Evolutionary conservation across 192 early-diverging fungal species (phyloP).

Genomic region (Physocladia obscura): DNA sequence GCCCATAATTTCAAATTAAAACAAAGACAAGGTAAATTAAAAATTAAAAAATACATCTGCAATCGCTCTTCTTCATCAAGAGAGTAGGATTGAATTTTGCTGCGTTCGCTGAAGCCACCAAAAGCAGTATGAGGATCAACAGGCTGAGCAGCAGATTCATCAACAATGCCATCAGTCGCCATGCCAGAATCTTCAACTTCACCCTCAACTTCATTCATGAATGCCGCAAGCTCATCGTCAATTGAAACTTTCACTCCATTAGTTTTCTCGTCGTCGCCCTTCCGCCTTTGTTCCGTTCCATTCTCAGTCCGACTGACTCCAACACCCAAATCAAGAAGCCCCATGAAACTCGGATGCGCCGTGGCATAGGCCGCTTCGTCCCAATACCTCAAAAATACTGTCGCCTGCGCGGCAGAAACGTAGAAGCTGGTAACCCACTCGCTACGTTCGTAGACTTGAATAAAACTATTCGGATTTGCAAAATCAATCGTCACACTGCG

Average conservation of each 20-base stretch:
- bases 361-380: slow-evolving; percentile 62
- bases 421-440: slow-evolving; percentile 54
- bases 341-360: slow-evolving; percentile 31
- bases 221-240: slow-evolving; percentile 64
- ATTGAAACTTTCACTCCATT: slow-evolving; percentile 13
- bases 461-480: slow-evolving; percentile 58
- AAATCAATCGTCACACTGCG: slow-evolving; percentile 47
- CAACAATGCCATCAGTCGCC: neutral
- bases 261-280: neutral
- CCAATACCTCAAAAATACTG: slow-evolving; percentile 56
- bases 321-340: neutral
- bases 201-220: slow-evolving; percentile 54
- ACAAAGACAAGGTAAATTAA: neutral
- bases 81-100: too few species aligned
- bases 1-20: neutral
- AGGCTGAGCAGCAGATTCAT: neutral
- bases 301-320: neutral
- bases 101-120: neutral
- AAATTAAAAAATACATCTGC: neutral
- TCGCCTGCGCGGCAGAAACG: slow-evolving; percentile 25
- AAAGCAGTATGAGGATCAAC: neutral
- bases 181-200: neutral
- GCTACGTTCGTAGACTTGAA: slow-evolving; percentile 61
- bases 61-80: neutral
- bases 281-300: neutral